phyloP scores from a whole-genome alignment of 306 rosid genomes.

The Trifolium fragiferum region DNA sequence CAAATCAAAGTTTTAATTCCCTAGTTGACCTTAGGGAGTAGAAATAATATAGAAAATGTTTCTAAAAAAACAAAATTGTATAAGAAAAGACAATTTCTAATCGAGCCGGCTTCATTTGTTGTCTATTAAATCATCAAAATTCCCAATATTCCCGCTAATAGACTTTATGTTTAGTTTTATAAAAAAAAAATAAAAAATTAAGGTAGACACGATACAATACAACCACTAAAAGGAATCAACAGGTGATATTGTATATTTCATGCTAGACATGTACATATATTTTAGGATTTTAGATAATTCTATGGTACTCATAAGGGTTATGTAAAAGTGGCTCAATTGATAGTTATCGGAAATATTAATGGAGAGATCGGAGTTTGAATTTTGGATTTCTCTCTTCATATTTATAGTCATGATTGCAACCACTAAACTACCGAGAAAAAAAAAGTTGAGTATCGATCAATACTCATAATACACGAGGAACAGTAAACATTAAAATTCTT shows the following conservation, averaged over 20 bases:
- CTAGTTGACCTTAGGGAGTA: constrained; percentile 19
- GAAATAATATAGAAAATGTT: background rate
- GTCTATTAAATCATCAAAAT: background rate
- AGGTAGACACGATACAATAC: background rate
- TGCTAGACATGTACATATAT: background rate
- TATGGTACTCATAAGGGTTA: too few relatives aligned
- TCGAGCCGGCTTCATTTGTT: constrained; percentile 22
- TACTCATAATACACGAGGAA: too few relatives aligned
- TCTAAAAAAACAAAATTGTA: background rate
- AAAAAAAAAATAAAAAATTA: background rate
- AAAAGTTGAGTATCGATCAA: too few relatives aligned
- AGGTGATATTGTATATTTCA: background rate
- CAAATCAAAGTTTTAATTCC: constrained; percentile 18
- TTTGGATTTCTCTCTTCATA: too few relatives aligned
- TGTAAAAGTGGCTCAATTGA: too few relatives aligned
- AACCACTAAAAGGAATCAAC: background rate
- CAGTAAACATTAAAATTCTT: too few relatives aligned
- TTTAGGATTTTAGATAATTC: too few relatives aligned
- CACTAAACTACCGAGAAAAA: too few relatives aligned
- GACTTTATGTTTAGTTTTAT: background rate
- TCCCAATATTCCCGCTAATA: constrained; percentile 18
- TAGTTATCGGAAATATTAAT: too few relatives aligned
- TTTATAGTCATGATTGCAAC: too few relatives aligned
- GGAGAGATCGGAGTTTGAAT: too few relatives aligned
- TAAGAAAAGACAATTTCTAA: constrained; percentile 12